Conservation (phyloP, 306 rosid genomes). For the Inga leiocalycina region DNA sequence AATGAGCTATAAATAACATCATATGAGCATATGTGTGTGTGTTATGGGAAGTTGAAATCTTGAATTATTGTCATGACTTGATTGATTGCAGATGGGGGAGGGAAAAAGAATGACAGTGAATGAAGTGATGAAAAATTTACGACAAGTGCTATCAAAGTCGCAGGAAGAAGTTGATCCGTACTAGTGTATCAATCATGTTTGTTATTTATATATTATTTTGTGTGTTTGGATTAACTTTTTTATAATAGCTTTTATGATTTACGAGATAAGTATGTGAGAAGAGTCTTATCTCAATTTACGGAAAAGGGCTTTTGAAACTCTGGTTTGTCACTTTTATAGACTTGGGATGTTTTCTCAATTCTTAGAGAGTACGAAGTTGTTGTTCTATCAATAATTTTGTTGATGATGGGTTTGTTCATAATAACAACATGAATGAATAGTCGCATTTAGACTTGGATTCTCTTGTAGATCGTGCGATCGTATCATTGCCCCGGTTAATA, state of each 20-base stretch:
- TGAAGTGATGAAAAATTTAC: conserved; percentile 34
- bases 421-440: neutral
- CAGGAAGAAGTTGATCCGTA: conserved; percentile 34
- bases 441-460: neutral
- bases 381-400: neutral
- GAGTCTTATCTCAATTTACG: too few relatives aligned
- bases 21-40: too few relatives aligned
- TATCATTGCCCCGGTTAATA: neutral
- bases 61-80: neutral
- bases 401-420: neutral
- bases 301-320: too few relatives aligned
- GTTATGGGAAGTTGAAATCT: neutral
- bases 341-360: neutral
- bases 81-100: conserved; percentile 32
- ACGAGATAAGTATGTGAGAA: too few relatives aligned
- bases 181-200: conserved; percentile 44
- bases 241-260: too few relatives aligned
- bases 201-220: neutral
- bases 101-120: conserved; percentile 19
- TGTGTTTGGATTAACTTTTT: too few relatives aligned
- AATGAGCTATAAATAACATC: too few relatives aligned
- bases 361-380: neutral
- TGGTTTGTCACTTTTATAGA: neutral
- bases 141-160: conserved; percentile 2
- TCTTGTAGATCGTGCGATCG: neutral